Evolutionary conservation across 2,329 filamentous ascomycete genomes (phyloP).

Genomic region (Orbilia javanica): DNA sequence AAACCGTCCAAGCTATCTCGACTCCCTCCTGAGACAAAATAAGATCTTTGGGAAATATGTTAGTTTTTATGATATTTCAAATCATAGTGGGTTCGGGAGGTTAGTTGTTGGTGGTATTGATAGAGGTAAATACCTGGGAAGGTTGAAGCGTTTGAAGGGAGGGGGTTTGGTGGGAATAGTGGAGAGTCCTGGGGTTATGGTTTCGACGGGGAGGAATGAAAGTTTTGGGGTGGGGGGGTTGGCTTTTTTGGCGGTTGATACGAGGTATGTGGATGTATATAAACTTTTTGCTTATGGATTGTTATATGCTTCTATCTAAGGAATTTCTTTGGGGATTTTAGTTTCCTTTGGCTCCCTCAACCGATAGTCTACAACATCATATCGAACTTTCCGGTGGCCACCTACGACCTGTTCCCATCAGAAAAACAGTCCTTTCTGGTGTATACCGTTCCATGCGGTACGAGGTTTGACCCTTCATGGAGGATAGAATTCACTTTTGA

Average conservation of each 20-base stretch:
- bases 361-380: constrained; percentile 6
- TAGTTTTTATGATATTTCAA: constrained; percentile 37
- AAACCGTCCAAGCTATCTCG: constrained; percentile 13
- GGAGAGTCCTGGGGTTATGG: not conserved
- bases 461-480: not conserved
- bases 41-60: constrained; percentile 24
- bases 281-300: not conserved
- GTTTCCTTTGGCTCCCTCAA: constrained; percentile 27
- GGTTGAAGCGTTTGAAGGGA: constrained; percentile 21
- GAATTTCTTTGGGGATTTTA: not conserved
- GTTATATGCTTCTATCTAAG: too few relatives aligned
- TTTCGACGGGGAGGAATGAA: constrained; percentile 4
- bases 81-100: not conserved
- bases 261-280: not conserved
- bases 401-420: not conserved
- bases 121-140: constrained; percentile 28
- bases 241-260: not conserved
- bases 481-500: constrained; percentile 15
- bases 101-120: constrained; percentile 39
- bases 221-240: constrained; percentile 1
- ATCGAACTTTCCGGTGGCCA: constrained; percentile 10
- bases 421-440: not conserved
- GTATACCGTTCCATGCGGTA: constrained; percentile 34
- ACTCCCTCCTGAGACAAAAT: constrained; percentile 21
- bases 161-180: constrained; percentile 19